phyloP scores from a whole-genome alignment of 441 rosid genomes.

The Eruca vesicaria region DNA sequence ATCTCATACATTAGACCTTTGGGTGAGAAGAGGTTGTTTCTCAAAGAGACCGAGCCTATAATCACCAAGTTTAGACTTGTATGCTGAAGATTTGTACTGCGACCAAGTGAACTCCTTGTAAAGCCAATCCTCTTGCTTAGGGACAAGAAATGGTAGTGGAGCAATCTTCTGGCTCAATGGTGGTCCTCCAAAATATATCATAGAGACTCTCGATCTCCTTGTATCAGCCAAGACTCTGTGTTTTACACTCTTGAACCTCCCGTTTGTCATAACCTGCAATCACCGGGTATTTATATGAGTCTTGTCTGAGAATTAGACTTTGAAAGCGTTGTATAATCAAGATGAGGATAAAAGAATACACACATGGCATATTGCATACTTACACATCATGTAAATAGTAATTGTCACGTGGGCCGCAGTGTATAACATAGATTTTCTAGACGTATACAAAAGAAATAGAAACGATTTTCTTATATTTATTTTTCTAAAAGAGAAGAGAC shows the following conservation, averaged over 20 bases:
- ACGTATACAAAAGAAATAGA: constrained; percentile 7
- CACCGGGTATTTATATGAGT: not conserved
- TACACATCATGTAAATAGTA: constrained; percentile 16
- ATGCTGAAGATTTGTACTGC: constrained; percentile 61
- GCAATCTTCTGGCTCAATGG: constrained; percentile 48
- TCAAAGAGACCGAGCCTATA: constrained; percentile 56
- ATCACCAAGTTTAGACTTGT: constrained; percentile 53
- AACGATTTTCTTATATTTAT: not conserved
- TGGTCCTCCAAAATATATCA: constrained; percentile 57
- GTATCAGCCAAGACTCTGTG: constrained; percentile 53
- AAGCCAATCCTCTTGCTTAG: constrained; percentile 47
- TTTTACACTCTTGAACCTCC: constrained; percentile 53
- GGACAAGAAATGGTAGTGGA: constrained; percentile 42
- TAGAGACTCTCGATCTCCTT: constrained; percentile 51
- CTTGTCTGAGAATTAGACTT: not conserved
- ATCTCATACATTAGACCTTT: constrained; percentile 7
- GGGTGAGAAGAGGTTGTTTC: constrained; percentile 45
- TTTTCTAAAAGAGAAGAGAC: not conserved
- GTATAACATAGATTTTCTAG: constrained; percentile 17
- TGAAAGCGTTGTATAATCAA: not conserved
- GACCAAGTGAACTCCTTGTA: constrained; percentile 75
- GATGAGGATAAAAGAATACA: not conserved
- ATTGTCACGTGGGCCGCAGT: constrained; percentile 27
- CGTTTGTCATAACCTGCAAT: constrained; percentile 68
- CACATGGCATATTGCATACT: not conserved